Conservation (phyloP, 257 asterid genomes). For the Forsythia viridissima region DNA sequence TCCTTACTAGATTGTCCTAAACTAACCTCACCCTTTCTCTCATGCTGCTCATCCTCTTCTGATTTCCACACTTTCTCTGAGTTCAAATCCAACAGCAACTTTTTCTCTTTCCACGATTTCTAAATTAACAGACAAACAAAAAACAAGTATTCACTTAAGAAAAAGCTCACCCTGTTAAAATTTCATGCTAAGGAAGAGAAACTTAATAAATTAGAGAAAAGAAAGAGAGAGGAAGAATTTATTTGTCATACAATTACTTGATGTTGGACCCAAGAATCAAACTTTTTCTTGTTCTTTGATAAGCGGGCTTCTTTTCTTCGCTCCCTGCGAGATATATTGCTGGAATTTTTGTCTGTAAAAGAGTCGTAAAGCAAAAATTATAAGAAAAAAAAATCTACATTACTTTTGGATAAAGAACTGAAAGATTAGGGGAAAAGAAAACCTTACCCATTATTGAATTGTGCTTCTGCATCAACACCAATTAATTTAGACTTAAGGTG, state of each 20-base stretch:
- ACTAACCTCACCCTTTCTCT: slow-evolving; percentile 13
- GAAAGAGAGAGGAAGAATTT: not conserved
- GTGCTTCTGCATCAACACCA: not conserved
- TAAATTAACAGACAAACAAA: slow-evolving; percentile 4
- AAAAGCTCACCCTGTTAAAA: not conserved
- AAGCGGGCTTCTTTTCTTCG: slow-evolving; percentile 66
- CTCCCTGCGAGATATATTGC: slow-evolving; percentile 53
- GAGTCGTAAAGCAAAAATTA: not conserved
- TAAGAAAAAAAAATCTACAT: not conserved
- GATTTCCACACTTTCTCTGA: slow-evolving; percentile 16
- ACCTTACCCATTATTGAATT: not conserved
- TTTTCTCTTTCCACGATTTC: slow-evolving; percentile 35
- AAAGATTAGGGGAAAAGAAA: not conserved
- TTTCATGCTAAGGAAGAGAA: not conserved
- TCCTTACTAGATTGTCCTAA: slow-evolving; percentile 20
- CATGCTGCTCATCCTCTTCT: slow-evolving; percentile 23
- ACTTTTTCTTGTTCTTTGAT: slow-evolving; percentile 54
- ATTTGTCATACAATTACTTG: slow-evolving; percentile 32
- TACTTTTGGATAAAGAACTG: not conserved
- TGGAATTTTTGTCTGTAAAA: slow-evolving; percentile 34
- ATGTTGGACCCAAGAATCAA: slow-evolving; percentile 67
- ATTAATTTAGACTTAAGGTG: too few relatives aligned
- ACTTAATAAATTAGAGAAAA: not conserved
- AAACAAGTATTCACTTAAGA: slow-evolving; percentile 5
- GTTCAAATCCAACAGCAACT: slow-evolving; percentile 18